Conservation (phyloP, 352 stramenopile species). For the Phytophthora pinifolia region DNA sequence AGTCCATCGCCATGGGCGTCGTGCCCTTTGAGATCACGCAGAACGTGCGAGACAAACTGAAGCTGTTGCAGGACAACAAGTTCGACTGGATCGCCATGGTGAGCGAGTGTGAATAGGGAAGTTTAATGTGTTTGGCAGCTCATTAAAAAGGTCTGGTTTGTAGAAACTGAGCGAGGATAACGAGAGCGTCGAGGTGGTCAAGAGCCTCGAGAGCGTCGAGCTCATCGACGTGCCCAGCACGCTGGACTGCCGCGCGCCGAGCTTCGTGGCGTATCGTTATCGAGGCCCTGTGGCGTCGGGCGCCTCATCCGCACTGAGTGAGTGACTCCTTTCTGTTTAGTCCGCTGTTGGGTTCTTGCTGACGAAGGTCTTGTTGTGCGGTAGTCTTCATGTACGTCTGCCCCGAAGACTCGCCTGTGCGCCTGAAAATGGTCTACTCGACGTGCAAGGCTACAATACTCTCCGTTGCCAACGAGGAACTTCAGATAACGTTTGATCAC, state of each 20-base stretch:
- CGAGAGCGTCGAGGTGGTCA: constrained; percentile 77
- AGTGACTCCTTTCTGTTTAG: constrained; percentile 14
- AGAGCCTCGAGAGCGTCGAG: constrained; percentile 78
- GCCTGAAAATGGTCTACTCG: constrained; percentile 92
- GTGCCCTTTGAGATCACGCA: constrained; percentile 87
- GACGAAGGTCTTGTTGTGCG: background rate
- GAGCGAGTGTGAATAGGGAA: background rate
- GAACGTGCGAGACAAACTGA: constrained; percentile 80
- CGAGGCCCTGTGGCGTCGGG: constrained; percentile 37
- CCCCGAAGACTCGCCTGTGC: constrained; percentile 82
- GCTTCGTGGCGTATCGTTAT: constrained; percentile 82
- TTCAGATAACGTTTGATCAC: constrained; percentile 75
- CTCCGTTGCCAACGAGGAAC: constrained; percentile 50
- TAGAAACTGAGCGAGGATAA: constrained; percentile 80
- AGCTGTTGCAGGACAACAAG: constrained; percentile 72
- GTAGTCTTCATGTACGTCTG: constrained; percentile 91
- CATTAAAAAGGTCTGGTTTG: background rate
- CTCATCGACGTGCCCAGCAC: constrained; percentile 55
- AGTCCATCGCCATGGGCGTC: constrained; percentile 88
- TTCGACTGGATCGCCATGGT: constrained; percentile 91
- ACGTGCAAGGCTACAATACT: constrained; percentile 88
- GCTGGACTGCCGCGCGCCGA: constrained; percentile 67
- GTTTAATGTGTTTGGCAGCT: background rate
- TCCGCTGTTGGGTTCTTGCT: background rate
- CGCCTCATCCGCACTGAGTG: constrained; percentile 37